These are phyloP conservation scores for Parathielavia appendiculata DNA, from an alignment of 495 filamentous ascomycete species.

Conservation along the genomic window DNA sequence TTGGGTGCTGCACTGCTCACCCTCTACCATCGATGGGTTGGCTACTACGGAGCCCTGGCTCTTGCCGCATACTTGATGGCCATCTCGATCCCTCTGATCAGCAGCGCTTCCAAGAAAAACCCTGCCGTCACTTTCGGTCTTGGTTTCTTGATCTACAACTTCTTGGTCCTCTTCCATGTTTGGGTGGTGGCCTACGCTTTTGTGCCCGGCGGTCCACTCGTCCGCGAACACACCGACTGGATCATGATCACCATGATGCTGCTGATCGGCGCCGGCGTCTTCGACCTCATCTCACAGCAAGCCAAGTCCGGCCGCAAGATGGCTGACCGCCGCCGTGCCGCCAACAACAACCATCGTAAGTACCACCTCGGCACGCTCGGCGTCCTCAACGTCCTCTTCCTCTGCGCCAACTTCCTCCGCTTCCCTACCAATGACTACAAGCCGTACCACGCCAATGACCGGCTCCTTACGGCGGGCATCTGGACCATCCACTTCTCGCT, in stretches of 20 bases:
- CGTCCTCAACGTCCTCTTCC: conserved; percentile 69
- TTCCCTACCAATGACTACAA: conserved; percentile 90
- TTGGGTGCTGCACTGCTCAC: conserved; percentile 78
- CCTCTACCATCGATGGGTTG: conserved; percentile 74
- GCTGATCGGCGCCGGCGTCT: conserved; percentile 78
- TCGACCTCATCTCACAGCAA: conserved; percentile 54
- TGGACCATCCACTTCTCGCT: conserved; percentile 99
- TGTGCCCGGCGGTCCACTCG: conserved; percentile 90
- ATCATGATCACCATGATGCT: conserved; percentile 84
- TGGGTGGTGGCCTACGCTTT: conserved; percentile 99
- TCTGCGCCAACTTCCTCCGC: conserved; percentile 80
- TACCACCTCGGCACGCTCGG: conserved; percentile 50
- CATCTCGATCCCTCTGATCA: conserved; percentile 69
- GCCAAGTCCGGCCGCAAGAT: conserved; percentile 19
- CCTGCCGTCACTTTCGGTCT: conserved; percentile 78
- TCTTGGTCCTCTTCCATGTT: conserved; percentile 88
- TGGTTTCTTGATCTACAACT: conserved; percentile 83
- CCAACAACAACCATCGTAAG: conserved; percentile 39
- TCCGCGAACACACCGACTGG: conserved; percentile 94
- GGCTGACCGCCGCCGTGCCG: conserved; percentile 18
- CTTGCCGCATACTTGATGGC: conserved; percentile 78
- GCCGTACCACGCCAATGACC: conserved; percentile 82
- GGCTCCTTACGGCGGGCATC: conserved; percentile 85
- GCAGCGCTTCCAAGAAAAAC: conserved; percentile 64
- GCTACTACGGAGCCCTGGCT: conserved; percentile 78